A percentile compares a stretch with the other conserved stretches of the same genome.
These are phyloP conservation scores for Trifolium pratense DNA, from an alignment of 306 rosid genomes.

Conservation along the genomic window DNA sequence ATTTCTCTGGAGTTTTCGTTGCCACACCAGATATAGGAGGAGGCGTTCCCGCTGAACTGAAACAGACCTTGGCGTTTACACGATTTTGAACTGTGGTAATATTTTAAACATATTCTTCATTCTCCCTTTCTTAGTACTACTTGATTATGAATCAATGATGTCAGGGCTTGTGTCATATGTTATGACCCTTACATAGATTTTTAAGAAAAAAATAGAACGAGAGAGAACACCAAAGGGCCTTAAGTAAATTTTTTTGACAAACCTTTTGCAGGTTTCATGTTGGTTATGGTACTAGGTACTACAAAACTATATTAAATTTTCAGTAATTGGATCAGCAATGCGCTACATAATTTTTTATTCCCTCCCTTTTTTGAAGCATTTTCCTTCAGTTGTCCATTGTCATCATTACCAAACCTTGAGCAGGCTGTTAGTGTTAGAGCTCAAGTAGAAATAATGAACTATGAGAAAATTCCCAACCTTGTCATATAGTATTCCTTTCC, in stretches of 20 bases:
- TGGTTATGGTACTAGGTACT: conserved; percentile 18
- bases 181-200: conserved; percentile 24
- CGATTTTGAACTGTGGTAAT: conserved; percentile 39
- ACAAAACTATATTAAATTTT: background rate
- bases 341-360: conserved; percentile 35
- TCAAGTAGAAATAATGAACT: conserved; percentile 51
- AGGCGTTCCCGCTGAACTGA: conserved; percentile 50
- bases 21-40: conserved; percentile 56
- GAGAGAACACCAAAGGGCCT: background rate
- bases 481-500: conserved; percentile 46
- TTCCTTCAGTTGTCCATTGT: conserved; percentile 35
- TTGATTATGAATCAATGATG: conserved; percentile 15
- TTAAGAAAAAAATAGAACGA: background rate
- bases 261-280: conserved; percentile 40
- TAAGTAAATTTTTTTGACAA: conserved; percentile 21
- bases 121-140: conserved; percentile 1
- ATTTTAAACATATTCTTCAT: conserved; percentile 17
- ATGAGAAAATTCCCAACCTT: conserved; percentile 53
- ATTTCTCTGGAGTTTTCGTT: conserved; percentile 45
- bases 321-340: conserved; percentile 40
- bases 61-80: conserved; percentile 23
- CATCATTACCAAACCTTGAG: conserved; percentile 46
- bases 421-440: conserved; percentile 41
- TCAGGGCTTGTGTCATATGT: background rate
- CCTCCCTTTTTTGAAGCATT: conserved; percentile 35